These are phyloP conservation scores for Pilobolus umbonatus DNA, from an alignment of 192 early-diverging fungal species.

Conservation along the genomic window DNA sequence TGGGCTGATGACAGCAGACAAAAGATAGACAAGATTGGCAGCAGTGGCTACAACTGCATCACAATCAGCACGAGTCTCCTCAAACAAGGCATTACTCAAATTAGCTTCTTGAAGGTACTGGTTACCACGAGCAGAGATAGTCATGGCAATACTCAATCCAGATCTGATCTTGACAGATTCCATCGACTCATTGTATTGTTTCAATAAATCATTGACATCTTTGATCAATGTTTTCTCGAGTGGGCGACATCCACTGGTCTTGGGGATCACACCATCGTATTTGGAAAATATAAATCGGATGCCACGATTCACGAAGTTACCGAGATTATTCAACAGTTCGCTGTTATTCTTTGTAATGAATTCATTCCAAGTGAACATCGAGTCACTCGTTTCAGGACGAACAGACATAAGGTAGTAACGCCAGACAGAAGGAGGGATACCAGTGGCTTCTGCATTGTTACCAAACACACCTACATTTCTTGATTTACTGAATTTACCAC, in stretches of 20 bases:
- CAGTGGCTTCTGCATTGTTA: conserved; percentile 86
- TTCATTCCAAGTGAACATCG: conserved; percentile 88
- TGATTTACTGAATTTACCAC: conserved; percentile 95
- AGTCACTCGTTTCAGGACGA: conserved; percentile 91
- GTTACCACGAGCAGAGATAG: conserved; percentile 93
- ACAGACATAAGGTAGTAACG: conserved; percentile 92
- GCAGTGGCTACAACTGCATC: conserved; percentile 81
- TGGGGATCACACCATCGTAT: conserved; percentile 82
- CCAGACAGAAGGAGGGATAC: conserved; percentile 90
- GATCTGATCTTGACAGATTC: conserved; percentile 82
- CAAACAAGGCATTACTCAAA: conserved; percentile 86
- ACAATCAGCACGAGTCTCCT: conserved; percentile 70
- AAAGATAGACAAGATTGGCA: conserved; percentile 85
- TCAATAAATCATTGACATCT: conserved; percentile 76
- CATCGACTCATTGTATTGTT: conserved; percentile 70
- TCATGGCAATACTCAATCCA: conserved; percentile 85
- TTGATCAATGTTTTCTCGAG: conserved; percentile 70
- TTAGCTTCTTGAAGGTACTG: conserved; percentile 91
- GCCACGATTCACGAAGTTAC: conserved; percentile 97
- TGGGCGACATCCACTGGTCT: conserved; percentile 46
- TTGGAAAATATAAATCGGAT: conserved; percentile 91
- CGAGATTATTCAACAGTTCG: conserved; percentile 91
- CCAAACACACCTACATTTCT: conserved; percentile 97
- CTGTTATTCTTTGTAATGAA: conserved; percentile 94
- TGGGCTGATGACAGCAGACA: conserved; percentile 82